These are phyloP conservation scores for Alternaria atra DNA, from an alignment of 2,329 filamentous ascomycete species.

Conservation along the genomic window DNA sequence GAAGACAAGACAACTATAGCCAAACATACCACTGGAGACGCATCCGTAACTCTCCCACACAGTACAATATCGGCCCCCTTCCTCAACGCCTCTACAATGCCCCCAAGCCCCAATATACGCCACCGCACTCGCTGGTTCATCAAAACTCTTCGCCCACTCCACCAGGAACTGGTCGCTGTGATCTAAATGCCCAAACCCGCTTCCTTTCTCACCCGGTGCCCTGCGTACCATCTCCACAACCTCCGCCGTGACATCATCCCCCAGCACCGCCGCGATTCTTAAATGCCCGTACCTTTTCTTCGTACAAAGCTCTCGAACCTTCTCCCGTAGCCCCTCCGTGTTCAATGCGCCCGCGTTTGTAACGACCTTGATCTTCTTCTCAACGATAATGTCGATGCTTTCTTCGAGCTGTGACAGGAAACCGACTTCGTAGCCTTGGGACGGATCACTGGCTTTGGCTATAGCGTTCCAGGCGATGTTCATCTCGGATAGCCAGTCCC, in stretches of 20 bases:
- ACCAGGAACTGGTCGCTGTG: too few relatives aligned
- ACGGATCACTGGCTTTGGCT: conserved; percentile 26
- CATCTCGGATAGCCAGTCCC: conserved; percentile 46
- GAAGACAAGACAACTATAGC: too few relatives aligned
- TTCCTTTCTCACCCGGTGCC: too few relatives aligned
- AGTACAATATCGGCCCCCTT: conserved; percentile 38
- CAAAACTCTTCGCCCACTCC: neutral
- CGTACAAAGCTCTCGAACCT: conserved; percentile 4
- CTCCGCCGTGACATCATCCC: conserved; percentile 7
- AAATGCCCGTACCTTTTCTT: neutral
- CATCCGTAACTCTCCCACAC: conserved; percentile 38
- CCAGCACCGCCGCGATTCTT: conserved; percentile 1
- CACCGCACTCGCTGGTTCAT: neutral
- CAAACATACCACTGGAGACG: conserved; percentile 37
- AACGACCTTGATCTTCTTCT: conserved; percentile 60
- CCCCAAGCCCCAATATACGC: conserved; percentile 4
- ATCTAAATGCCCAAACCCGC: too few relatives aligned
- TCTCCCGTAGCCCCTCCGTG: conserved; percentile 48
- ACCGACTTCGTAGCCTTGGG: conserved; percentile 35
- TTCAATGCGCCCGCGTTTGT: conserved; percentile 64
- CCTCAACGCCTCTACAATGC: conserved; percentile 31
- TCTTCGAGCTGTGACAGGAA: conserved; percentile 37
- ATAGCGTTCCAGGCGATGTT: conserved; percentile 42
- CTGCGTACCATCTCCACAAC: neutral
- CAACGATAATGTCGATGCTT: conserved; percentile 42